phyloP scores from a whole-genome alignment of 2,329 filamentous ascomycete genomes.

The Sporothrix brunneoviolacea region DNA sequence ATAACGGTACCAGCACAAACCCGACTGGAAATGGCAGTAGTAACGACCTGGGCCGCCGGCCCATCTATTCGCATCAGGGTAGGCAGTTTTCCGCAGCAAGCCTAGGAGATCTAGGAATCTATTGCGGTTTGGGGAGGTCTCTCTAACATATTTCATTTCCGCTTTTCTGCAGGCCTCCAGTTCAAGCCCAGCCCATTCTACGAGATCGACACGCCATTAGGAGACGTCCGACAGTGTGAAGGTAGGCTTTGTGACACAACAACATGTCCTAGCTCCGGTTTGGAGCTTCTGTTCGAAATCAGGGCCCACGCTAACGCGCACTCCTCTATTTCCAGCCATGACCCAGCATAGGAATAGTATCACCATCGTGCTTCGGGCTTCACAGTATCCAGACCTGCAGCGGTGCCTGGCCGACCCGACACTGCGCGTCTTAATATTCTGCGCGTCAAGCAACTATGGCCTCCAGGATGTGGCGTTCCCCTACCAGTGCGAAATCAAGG shows the following conservation, averaged over 20 bases:
- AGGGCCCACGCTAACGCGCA: too few relatives aligned
- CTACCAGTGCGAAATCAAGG: conserved; percentile 83
- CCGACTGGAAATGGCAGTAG: not conserved
- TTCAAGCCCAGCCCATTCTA: conserved; percentile 83
- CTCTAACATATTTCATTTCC: too few relatives aligned
- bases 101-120: too few relatives aligned
- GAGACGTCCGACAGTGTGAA: conserved; percentile 62
- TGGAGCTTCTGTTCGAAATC: too few relatives aligned
- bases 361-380: conserved; percentile 37
- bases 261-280: too few relatives aligned
- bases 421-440: conserved; percentile 75
- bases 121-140: too few relatives aligned
- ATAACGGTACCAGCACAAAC: not conserved
- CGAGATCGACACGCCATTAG: conserved; percentile 57
- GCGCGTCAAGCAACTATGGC: conserved; percentile 57
- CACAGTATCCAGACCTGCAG: conserved; percentile 46
- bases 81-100: not conserved
- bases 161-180: too few relatives aligned
- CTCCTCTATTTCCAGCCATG: conserved; percentile 40
- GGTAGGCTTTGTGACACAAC: conserved; percentile 56
- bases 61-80: not conserved
- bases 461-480: conserved; percentile 81
- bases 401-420: conserved; percentile 54
- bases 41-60: not conserved
- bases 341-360: conserved; percentile 47